phyloP scores from a whole-genome alignment of 768 basidiomycete species.

The Leucocoprinus leucothites region DNA sequence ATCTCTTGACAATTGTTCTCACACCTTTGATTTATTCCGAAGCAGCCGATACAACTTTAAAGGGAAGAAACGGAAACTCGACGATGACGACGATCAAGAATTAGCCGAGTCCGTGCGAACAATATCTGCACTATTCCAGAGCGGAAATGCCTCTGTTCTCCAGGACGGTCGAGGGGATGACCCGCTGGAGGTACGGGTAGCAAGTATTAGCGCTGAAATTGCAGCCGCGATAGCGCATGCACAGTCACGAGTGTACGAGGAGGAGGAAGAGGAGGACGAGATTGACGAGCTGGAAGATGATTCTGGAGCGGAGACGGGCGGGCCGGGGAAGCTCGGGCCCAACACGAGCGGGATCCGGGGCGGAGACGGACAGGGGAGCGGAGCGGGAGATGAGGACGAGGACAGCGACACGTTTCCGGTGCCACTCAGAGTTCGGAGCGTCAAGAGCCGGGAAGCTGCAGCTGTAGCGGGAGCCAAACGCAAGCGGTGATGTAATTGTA shows the following conservation, averaged over 20 bases:
- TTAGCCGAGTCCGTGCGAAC: conserved; percentile 73
- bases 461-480: conserved; percentile 55
- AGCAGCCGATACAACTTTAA: conserved; percentile 77
- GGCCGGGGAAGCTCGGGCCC: conserved; percentile 49
- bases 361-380: conserved; percentile 26
- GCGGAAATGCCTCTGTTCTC: conserved; percentile 31
- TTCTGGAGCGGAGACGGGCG: conserved; percentile 50
- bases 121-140: conserved; percentile 67
- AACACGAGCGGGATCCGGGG: conserved; percentile 62
- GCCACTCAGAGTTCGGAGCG: conserved; percentile 65
- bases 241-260: conserved; percentile 57
- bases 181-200: conserved; percentile 61
- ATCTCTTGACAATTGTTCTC: conserved; percentile 6
- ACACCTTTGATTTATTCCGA: conserved; percentile 18
- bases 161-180: conserved; percentile 34
- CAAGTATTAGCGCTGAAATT: conserved; percentile 78
- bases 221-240: conserved; percentile 79
- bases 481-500: conserved; percentile 47
- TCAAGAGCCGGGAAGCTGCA: conserved; percentile 43
- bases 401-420: conserved; percentile 75
- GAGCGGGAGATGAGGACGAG: conserved; percentile 52
- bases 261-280: conserved; percentile 50
- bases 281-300: conserved; percentile 48
- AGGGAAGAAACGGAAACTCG: conserved; percentile 60
- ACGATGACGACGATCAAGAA: conserved; percentile 61